Conservation (phyloP, 2,329 filamentous ascomycete genomes). For the Knoxdaviesia proteae region DNA sequence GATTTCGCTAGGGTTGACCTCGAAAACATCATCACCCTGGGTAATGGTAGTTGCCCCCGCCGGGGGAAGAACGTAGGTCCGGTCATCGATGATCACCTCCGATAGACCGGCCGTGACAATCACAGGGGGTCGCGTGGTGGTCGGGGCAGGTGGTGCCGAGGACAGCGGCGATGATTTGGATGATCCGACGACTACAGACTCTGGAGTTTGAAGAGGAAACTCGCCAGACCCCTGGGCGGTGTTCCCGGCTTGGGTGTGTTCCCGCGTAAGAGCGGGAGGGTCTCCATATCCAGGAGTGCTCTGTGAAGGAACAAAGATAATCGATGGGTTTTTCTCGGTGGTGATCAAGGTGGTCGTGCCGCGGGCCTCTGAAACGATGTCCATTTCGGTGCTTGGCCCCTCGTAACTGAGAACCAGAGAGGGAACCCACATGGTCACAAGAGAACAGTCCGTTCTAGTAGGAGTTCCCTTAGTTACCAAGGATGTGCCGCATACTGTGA, state of each 20-base stretch:
- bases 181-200: background rate
- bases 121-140: conserved; percentile 14
- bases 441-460: background rate
- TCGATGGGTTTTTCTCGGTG: conserved; percentile 33
- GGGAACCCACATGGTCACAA: no score
- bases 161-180: background rate
- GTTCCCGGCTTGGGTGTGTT: conserved; percentile 1
- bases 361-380: no score
- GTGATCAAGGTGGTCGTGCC: conserved; percentile 23
- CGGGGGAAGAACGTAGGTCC: conserved; percentile 19
- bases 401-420: no score
- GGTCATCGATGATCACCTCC: conserved; percentile 24
- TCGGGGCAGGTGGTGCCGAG: background rate
- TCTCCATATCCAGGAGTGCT: conserved; percentile 17
- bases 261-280: conserved; percentile 6
- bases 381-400: no score
- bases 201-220: conserved; percentile 1
- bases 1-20: conserved; percentile 20
- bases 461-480: background rate
- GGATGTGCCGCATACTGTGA: background rate
- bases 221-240: no score
- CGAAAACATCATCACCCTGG: conserved; percentile 21
- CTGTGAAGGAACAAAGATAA: conserved; percentile 18
- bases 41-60: conserved; percentile 20
- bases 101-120: conserved; percentile 22